Base-by-base conservation (phyloP, 1,284 basidiomycete species). In the Sporisorium scitamineum region DNA sequence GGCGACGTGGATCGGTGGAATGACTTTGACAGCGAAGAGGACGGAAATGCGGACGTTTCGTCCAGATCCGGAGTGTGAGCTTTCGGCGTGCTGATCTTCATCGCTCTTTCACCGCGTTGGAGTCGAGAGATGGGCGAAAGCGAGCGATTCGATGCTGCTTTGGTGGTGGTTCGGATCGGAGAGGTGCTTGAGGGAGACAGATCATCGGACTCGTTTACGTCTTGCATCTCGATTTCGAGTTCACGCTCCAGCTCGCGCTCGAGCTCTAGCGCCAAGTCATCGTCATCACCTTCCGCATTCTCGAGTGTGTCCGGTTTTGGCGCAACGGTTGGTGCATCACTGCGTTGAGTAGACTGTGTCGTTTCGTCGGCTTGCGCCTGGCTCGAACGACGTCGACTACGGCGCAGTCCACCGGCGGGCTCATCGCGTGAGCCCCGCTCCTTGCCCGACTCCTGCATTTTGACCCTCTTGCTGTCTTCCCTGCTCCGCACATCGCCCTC, bases 231-330 rank as follows among this genome's bases (percentile, higher is more conserved):
- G 26, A 70, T 42, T 10, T 70, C 72, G 11, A 70, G 31, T 34
- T 70, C 67, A 26, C 63, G 60, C 50, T 76, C 69, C 26, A 76
- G 39, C n/a, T 76, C 73, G 3, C 64, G 56, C 41, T 76, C 73
- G 10, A 76, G 61, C 42, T 64, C 57, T 8, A 71, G 65, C n/a
- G 73, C 73, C 34, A 76, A 48, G 13, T 67, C 69, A 11, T 71
- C 69, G 6, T 76, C 73, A 0, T 67, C 66, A 3, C 18, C 59
- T 29, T 74, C 71, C 31, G 26, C 5, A 3, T 0, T 20, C 22
- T 50, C 24, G 14, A 16, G 18, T 24, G 9, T 26, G 11, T 58
- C 26, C 9, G 14, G 20, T 26, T 51, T 31, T 4, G 22, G 20
- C 14, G 44, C 10, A 24, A 29, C 20, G 13, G 34, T 9, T 8